Evolutionary conservation across 768 basidiomycete species (phyloP).

Genomic region (Termitomyces sp.): DNA sequence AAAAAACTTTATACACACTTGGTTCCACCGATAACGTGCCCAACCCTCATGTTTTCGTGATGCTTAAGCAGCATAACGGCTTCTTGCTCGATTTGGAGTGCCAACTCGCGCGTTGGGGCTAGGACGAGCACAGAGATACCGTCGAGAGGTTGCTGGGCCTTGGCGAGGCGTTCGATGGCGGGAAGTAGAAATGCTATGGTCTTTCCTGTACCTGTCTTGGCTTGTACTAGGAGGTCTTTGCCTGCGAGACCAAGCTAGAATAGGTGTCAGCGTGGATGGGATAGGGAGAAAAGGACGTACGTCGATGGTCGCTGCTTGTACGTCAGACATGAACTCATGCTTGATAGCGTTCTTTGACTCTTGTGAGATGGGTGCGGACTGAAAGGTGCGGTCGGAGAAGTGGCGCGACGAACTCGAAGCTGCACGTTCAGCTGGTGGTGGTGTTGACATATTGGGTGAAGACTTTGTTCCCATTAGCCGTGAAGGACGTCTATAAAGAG

Average conservation of each 20-base stretch:
- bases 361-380: constrained; percentile 37
- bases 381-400: constrained; percentile 30
- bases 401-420: constrained; percentile 18
- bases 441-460: neutral
- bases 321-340: constrained; percentile 48
- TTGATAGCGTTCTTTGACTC: constrained; percentile 39
- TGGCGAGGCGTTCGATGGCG: constrained; percentile 63
- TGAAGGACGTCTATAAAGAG: too few species aligned
- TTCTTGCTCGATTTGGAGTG: constrained; percentile 67
- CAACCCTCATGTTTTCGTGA: constrained; percentile 38
- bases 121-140: constrained; percentile 61
- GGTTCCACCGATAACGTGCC: constrained; percentile 56
- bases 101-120: constrained; percentile 74
- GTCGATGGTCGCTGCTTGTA: constrained; percentile 48
- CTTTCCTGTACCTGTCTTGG: constrained; percentile 62
- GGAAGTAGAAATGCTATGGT: constrained; percentile 64
- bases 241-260: constrained; percentile 39
- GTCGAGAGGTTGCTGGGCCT: constrained; percentile 23
- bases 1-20: constrained; percentile 29
- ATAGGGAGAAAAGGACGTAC: constrained; percentile 19
- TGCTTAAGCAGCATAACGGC: constrained; percentile 46
- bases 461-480: neutral
- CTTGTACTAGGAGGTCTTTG: constrained; percentile 47
- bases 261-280: neutral
- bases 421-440: neutral